These are phyloP conservation scores for Xanthoparmelia taractica DNA, from an alignment of 495 filamentous ascomycete genomes.

Conservation along the genomic window DNA sequence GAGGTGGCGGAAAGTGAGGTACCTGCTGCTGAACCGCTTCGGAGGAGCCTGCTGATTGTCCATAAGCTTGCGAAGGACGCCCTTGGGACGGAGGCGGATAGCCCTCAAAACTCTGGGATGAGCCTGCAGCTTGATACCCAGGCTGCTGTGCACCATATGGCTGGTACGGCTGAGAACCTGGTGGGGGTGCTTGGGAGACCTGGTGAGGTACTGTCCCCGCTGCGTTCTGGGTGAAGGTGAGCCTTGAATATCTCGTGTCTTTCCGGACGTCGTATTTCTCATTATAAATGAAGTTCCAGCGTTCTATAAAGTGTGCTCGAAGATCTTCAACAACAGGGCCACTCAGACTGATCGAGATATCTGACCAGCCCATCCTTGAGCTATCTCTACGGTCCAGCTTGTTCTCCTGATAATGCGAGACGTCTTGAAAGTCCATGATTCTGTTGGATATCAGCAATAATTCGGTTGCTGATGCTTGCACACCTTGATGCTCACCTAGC, in stretches of 20 bases:
- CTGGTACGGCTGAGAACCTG: conserved; percentile 23
- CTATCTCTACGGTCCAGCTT: conserved; percentile 71
- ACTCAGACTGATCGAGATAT: conserved; percentile 73
- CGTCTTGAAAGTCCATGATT: conserved; percentile 80
- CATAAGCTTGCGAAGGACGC: conserved; percentile 7
- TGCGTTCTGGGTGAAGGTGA: conserved; percentile 34
- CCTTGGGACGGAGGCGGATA: conserved; percentile 1
- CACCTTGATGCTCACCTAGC: conserved; percentile 34
- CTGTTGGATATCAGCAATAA: conserved; percentile 31
- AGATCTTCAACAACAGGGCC: conserved; percentile 76
- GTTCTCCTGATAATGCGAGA: conserved; percentile 76
- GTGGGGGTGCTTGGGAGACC: conserved; percentile 17
- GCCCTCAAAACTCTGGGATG: background rate
- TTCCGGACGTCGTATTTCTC: conserved; percentile 69
- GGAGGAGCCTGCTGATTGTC: conserved; percentile 19
- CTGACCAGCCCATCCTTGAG: conserved; percentile 78
- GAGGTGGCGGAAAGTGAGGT: conserved; percentile 41
- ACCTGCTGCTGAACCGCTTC: conserved; percentile 28
- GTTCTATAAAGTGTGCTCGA: conserved; percentile 68
- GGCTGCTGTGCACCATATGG: background rate
- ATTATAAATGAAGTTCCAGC: conserved; percentile 90
- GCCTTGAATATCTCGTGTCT: conserved; percentile 50
- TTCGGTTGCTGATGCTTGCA: background rate
- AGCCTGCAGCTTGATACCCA: background rate
- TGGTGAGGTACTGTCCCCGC: conserved; percentile 18